Conservation (phyloP, 495 filamentous ascomycete genomes). For the Viridothelium virens region DNA sequence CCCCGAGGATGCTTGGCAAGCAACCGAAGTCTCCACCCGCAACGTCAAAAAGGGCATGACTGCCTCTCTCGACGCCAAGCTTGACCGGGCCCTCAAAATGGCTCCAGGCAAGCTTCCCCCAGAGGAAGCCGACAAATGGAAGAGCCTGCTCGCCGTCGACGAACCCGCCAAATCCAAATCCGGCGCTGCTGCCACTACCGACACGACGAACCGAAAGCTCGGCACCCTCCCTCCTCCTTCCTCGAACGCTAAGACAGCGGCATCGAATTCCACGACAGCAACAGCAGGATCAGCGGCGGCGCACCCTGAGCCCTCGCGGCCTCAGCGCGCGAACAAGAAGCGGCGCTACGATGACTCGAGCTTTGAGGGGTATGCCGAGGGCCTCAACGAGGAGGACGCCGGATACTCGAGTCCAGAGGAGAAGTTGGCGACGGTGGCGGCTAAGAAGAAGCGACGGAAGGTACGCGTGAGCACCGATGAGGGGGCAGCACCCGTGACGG, state of each 20-base stretch:
- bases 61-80: slow-evolving; percentile 36
- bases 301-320: slow-evolving; percentile 34
- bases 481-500: background rate
- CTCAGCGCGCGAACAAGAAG: slow-evolving; percentile 54
- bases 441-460: slow-evolving; percentile 37
- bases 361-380: slow-evolving; percentile 63
- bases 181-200: background rate
- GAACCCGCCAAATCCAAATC: slow-evolving; percentile 29
- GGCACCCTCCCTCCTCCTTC: background rate
- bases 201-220: background rate
- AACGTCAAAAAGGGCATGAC: slow-evolving; percentile 38
- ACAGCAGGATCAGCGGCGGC: background rate
- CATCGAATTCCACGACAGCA: slow-evolving; percentile 13
- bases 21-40: slow-evolving; percentile 55
- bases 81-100: slow-evolving; percentile 51
- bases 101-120: slow-evolving; percentile 46
- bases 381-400: slow-evolving; percentile 52
- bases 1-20: slow-evolving; percentile 62
- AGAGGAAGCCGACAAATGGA: slow-evolving; percentile 49
- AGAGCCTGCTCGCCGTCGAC: slow-evolving; percentile 50
- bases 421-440: slow-evolving; percentile 25
- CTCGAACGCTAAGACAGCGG: background rate
- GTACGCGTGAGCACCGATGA: slow-evolving; percentile 27
- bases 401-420: slow-evolving; percentile 38
- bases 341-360: slow-evolving; percentile 60